These are phyloP conservation scores for Huntiella decipiens DNA, from an alignment of 2,329 filamentous ascomycete species.

Conservation along the genomic window DNA sequence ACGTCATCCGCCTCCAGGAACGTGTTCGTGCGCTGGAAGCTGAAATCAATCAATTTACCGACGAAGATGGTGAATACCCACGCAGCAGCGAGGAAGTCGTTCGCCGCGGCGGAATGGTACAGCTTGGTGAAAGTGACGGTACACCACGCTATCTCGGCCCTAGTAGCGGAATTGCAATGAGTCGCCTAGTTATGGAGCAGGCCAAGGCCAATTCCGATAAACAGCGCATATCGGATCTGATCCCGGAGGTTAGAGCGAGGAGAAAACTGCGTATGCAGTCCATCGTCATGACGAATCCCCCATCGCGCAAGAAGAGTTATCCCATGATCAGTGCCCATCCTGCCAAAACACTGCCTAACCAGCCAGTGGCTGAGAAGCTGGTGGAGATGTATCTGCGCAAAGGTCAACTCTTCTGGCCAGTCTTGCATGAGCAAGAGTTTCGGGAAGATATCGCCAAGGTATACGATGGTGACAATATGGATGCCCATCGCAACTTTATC, in stretches of 20 bases:
- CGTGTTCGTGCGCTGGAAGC: conserved; percentile 65
- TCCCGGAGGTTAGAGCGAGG: conserved; percentile 51
- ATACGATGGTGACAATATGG: conserved; percentile 47
- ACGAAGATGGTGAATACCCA: conserved; percentile 51
- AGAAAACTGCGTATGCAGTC: conserved; percentile 39
- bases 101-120: conserved; percentile 68
- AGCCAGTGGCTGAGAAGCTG: conserved; percentile 55
- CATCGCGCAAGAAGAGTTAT: conserved; percentile 65
- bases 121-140: conserved; percentile 69
- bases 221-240: conserved; percentile 78
- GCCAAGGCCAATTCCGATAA: conserved; percentile 86
- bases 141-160: conserved; percentile 75
- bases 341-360: conserved; percentile 54
- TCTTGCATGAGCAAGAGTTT: conserved; percentile 68
- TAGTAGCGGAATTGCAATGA: conserved; percentile 90
- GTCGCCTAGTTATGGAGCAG: conserved; percentile 84
- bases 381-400: conserved; percentile 74
- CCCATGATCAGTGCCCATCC: conserved; percentile 75
- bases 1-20: conserved; percentile 82
- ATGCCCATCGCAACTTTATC: conserved; percentile 74
- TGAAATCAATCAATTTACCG: conserved; percentile 61
- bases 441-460: conserved; percentile 60
- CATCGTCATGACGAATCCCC: conserved; percentile 28
- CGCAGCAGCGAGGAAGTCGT: conserved; percentile 69
- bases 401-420: conserved; percentile 76